These are phyloP conservation scores for Cylindrodendrum hubeiense DNA, from an alignment of 2,329 filamentous ascomycete genomes.

Conservation along the genomic window DNA sequence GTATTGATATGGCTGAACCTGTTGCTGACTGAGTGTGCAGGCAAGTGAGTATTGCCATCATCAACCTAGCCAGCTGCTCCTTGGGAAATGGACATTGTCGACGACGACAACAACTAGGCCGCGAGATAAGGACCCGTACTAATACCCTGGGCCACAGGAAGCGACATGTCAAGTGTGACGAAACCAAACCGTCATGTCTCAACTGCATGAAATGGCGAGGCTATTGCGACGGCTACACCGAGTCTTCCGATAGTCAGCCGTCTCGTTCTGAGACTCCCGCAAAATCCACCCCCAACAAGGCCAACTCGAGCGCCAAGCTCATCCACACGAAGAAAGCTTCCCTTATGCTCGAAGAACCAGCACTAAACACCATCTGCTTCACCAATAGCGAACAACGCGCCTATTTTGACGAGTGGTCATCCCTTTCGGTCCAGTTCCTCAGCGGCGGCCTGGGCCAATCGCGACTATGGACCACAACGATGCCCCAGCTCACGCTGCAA, in stretches of 20 bases:
- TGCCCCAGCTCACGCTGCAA: slow-evolving; percentile 54
- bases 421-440: slow-evolving; percentile 51
- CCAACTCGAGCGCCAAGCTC: slow-evolving; percentile 42
- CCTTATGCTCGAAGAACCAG: slow-evolving; percentile 48
- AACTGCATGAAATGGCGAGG: slow-evolving; percentile 57
- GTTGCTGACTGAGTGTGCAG: slow-evolving; percentile 34
- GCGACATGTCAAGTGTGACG: slow-evolving; percentile 58
- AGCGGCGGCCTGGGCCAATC: slow-evolving; percentile 51
- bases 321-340: slow-evolving; percentile 48
- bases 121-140: slow-evolving; percentile 21
- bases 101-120: neutral
- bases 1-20: neutral
- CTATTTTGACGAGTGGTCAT: slow-evolving; percentile 55
- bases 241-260: slow-evolving; percentile 23
- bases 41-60: slow-evolving; percentile 47
- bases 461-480: slow-evolving; percentile 54
- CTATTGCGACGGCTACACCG: slow-evolving; percentile 53
- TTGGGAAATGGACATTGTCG: neutral
- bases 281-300: slow-evolving; percentile 25
- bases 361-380: slow-evolving; percentile 51
- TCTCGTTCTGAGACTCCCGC: slow-evolving; percentile 10
- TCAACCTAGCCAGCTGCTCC: neutral
- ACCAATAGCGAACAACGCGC: slow-evolving; percentile 48
- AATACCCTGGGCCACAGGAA: slow-evolving; percentile 44
- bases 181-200: slow-evolving; percentile 55